Percentiles rank a stretch among this genome's conserved stretches.
These are phyloP conservation scores for Avena insularis DNA, from an alignment of 176 grass and related monocot species.

Conservation along the genomic window DNA sequence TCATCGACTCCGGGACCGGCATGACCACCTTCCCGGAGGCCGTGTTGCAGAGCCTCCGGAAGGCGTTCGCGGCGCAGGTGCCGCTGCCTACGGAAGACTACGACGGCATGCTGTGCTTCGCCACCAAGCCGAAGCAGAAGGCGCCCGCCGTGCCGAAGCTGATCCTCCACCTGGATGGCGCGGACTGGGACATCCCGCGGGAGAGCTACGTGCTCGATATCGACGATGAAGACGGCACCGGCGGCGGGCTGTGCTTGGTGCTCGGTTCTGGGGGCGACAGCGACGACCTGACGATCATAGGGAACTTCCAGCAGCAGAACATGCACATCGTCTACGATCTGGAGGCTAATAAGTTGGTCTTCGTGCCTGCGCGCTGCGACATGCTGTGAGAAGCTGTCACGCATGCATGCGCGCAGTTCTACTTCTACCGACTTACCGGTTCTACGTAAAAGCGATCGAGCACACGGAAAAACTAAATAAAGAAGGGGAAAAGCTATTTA, in stretches of 20 bases:
- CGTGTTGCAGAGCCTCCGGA: conserved; percentile 37
- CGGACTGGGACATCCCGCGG: conserved; percentile 52
- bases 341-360: conserved; percentile 42
- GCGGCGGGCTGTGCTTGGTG: conserved; percentile 14
- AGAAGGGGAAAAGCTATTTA: too few relatives aligned
- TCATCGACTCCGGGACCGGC: conserved; percentile 25
- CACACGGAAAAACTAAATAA: too few relatives aligned
- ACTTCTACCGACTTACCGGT: not conserved
- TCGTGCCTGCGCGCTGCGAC: conserved; percentile 47
- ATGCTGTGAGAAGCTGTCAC: conserved; percentile 21
- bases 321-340: conserved; percentile 61
- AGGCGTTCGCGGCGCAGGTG: conserved; percentile 43
- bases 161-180: conserved; percentile 49
- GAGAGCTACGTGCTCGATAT: conserved; percentile 36
- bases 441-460: too few relatives aligned
- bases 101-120: not conserved
- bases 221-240: not conserved
- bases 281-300: not conserved
- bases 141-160: conserved; percentile 7
- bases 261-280: not conserved
- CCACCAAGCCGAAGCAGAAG: not conserved
- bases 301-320: conserved; percentile 76
- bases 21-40: conserved; percentile 48
- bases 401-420: not conserved
- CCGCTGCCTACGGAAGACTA: not conserved